Conservation (phyloP, 2,329 filamentous ascomycete genomes). For the Xylariaceae sp. region DNA sequence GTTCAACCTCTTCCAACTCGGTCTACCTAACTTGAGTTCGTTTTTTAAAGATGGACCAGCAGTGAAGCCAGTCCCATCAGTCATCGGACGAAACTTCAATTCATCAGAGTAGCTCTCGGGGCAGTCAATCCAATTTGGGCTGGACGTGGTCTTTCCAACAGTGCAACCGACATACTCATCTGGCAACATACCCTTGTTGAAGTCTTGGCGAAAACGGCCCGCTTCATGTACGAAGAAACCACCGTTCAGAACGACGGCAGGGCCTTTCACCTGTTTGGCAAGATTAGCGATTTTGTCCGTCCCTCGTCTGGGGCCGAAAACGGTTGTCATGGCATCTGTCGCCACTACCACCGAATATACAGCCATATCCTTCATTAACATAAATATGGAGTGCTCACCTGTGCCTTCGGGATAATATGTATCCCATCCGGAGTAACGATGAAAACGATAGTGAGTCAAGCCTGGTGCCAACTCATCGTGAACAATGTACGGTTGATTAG, state of each 20-base stretch:
- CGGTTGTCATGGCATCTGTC: background rate
- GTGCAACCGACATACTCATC: background rate
- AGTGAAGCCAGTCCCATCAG: background rate
- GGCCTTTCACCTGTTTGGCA: background rate
- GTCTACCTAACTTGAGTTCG: background rate
- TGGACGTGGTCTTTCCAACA: background rate
- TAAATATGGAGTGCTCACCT: background rate
- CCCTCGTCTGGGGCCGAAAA: background rate
- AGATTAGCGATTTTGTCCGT: background rate
- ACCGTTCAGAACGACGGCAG: background rate
- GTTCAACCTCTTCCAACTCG: background rate
- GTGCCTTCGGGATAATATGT: background rate
- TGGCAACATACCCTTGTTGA: background rate
- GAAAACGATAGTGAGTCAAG: background rate
- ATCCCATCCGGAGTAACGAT: background rate
- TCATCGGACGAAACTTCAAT: background rate
- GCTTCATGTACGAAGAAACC: background rate
- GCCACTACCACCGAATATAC: background rate
- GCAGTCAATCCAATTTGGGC: background rate
- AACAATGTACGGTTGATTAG: background rate
- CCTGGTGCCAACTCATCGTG: background rate
- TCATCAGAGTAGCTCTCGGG: background rate
- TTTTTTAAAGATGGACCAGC: background rate
- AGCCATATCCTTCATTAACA: background rate
- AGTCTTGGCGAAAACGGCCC: background rate